Evolutionary conservation across 208 protist genomes (phyloP).

Genomic region (Trichomonas vaginalis): DNA sequence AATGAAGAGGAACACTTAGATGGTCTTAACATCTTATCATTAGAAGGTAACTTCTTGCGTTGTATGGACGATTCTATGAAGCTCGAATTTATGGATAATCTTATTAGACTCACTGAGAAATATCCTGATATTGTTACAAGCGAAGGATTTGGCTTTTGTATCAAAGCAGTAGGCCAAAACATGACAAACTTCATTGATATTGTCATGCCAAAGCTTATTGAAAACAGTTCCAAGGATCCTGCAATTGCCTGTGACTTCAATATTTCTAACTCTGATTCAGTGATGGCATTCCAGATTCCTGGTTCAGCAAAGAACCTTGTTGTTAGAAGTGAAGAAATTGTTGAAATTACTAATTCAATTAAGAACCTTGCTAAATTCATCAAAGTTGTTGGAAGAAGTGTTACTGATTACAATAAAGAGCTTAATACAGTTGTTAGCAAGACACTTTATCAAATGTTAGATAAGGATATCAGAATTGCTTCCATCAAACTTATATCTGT

Average conservation of each 20-base stretch:
- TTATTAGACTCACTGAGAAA: background rate
- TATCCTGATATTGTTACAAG: background rate
- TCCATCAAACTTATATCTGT: background rate
- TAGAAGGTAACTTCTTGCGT: background rate
- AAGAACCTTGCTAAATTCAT: background rate
- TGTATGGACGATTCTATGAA: background rate
- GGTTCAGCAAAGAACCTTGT: background rate
- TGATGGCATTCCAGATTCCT: background rate
- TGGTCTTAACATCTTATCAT: background rate
- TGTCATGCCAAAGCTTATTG: background rate
- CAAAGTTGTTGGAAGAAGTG: background rate
- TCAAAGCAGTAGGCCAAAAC: background rate
- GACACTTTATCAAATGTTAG: background rate
- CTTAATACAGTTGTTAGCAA: background rate
- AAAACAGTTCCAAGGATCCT: background rate
- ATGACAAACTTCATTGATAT: background rate
- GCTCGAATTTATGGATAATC: background rate
- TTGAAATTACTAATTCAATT: background rate
- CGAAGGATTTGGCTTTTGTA: background rate
- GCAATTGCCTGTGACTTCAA: background rate
- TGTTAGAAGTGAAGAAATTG: background rate
- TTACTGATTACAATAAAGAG: background rate
- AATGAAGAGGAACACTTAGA: background rate
- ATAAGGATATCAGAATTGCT: background rate
- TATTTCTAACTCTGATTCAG: background rate